Evolutionary conservation across 306 rosid genomes (phyloP), one percentile per base, ranked within the genome.

Genomic region (Chamaecrista fasciculata): DNA sequence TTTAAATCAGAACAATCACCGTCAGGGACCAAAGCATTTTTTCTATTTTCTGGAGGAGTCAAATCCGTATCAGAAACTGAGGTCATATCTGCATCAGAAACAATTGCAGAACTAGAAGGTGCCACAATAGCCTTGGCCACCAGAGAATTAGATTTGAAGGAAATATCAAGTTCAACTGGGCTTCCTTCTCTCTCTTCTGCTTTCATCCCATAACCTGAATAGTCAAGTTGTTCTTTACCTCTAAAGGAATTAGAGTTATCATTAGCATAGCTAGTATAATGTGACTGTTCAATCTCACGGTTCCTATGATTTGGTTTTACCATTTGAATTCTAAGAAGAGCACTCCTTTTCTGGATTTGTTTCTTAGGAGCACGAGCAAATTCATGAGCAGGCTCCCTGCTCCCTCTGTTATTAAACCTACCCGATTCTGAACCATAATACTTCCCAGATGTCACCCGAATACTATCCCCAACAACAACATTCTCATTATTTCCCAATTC

Each of bases 341-440:
- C 98, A 81, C 97, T 94, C 85, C 86, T 94, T 84, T 94, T 94
- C 77, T 94, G 98, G 20, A 82, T 49, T 75, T 85, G 98, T 81
- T 94, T 94, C 80, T 86, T 84, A 1, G 92, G 92, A 57, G 87
- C 76, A 23, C 86, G 79, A 33, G 29, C 67, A 18, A 65, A 82
- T 57, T 86, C 88, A 75, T 67, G 82, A 75, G 49, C 77, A 68
- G 72, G 66, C 33, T 91, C 97, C 75, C 81, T 82, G 75, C 18
- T 79, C 74, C 78, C 87, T 71, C 79, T 84, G 40, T 19, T 44
- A 56, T 28, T 69, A 74, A 77, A 79, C 64, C 86, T 86, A 46
- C 65, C 81, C 10, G 52, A 37, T 25, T 85, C 93, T 3, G 83
- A 72, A 75, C 76, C 80, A 50, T 75, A 76, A 66, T 85, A 78